These are phyloP conservation scores for Persicaria maculosa DNA, from an alignment of 148 eudicot genomes.

Conservation along the genomic window DNA sequence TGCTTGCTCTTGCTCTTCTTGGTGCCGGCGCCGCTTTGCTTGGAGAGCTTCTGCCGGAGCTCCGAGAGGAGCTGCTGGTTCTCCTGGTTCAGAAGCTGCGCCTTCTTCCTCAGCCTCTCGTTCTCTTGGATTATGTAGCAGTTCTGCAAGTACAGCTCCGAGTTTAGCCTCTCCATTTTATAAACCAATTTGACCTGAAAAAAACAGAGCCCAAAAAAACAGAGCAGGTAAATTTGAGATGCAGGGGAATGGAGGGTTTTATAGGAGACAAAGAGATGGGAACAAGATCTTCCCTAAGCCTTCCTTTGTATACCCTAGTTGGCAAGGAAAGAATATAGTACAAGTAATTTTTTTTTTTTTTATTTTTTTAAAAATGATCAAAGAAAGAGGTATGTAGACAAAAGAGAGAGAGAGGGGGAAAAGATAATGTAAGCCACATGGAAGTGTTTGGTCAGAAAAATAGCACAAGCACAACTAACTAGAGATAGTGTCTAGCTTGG, in stretches of 20 bases:
- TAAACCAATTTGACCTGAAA: conserved; percentile 1
- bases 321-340: conserved; percentile 26
- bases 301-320: conserved; percentile 10
- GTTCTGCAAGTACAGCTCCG: conserved; percentile 78
- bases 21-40: conserved; percentile 11
- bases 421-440: neutral
- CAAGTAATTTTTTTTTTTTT: neutral
- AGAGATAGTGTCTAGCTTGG: conserved; percentile 19
- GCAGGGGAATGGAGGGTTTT: neutral
- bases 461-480: neutral
- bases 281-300: neutral
- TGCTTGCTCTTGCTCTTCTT: conserved; percentile 23
- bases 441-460: conserved; percentile 8
- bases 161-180: conserved; percentile 74
- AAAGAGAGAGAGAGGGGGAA: neutral
- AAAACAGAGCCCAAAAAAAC: neutral
- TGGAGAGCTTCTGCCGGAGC: conserved; percentile 48
- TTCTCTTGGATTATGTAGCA: conserved; percentile 89
- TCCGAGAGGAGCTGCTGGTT: conserved; percentile 67
- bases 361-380: too few species aligned
- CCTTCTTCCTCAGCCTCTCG: conserved; percentile 75
- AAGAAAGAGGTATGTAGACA: neutral
- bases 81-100: conserved; percentile 72
- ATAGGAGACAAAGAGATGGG: conserved; percentile 5
- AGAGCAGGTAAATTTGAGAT: neutral